phyloP scores from a whole-genome alignment of 768 basidiomycete genomes.

The Gloeostereum incarnatum region DNA sequence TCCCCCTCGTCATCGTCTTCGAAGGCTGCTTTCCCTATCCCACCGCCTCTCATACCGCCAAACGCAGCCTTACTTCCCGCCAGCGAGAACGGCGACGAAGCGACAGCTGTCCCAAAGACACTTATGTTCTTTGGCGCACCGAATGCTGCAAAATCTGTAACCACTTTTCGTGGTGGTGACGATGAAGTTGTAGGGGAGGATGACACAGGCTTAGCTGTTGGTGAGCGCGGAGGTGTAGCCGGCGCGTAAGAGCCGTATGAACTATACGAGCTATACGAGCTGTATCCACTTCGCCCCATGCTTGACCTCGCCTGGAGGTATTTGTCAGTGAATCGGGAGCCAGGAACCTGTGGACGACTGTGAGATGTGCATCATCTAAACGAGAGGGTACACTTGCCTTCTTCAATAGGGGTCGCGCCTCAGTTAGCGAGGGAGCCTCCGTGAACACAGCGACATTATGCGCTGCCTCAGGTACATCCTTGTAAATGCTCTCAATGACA shows the following conservation, averaged over 20 bases:
- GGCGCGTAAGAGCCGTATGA: constrained; percentile 25
- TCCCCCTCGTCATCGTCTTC: constrained; percentile 69
- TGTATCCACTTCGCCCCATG: constrained; percentile 39
- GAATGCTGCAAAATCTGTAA: constrained; percentile 83
- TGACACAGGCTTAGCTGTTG: constrained; percentile 30
- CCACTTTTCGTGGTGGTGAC: constrained; percentile 80
- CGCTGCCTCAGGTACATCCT: constrained; percentile 77
- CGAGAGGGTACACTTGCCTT: constrained; percentile 39
- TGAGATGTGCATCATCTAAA: background rate
- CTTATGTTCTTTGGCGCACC: constrained; percentile 66
- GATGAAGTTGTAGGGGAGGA: constrained; percentile 22
- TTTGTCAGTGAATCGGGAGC: constrained; percentile 96
- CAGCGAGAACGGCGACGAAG: constrained; percentile 69
- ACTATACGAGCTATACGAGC: background rate
- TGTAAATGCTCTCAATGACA: constrained; percentile 93
- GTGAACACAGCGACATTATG: constrained; percentile 89
- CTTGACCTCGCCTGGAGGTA: constrained; percentile 72
- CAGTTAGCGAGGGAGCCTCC: constrained; percentile 55
- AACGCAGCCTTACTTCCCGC: constrained; percentile 80
- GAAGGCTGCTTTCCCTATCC: constrained; percentile 22
- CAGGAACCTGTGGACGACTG: constrained; percentile 57
- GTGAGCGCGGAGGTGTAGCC: constrained; percentile 31
- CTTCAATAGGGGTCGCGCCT: constrained; percentile 71
- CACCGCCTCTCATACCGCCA: constrained; percentile 54
- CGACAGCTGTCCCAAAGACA: constrained; percentile 80